Evolutionary conservation across 2,329 filamentous ascomycete genomes (phyloP).

Genomic region (Trichophyton verrucosum): DNA sequence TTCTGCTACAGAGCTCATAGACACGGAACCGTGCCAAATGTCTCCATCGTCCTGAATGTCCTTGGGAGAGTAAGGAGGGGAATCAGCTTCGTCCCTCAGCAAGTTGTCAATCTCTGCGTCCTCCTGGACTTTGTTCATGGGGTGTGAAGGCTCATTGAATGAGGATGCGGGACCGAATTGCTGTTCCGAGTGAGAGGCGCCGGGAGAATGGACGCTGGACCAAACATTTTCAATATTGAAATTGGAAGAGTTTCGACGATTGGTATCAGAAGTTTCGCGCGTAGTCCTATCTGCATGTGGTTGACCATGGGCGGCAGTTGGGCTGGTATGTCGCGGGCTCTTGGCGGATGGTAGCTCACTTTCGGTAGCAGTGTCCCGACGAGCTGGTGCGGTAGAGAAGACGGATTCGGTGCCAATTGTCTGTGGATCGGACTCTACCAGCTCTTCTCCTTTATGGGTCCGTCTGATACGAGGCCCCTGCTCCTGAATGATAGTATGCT

Average conservation of each 20-base stretch:
- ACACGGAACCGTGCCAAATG: constrained; percentile 64
- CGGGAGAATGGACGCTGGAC: constrained; percentile 66
- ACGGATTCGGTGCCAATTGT: constrained; percentile 35
- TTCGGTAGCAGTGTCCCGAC: constrained; percentile 28
- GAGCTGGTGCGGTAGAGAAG: constrained; percentile 35
- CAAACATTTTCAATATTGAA: constrained; percentile 85
- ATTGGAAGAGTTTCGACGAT: constrained; percentile 43
- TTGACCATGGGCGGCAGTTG: neutral
- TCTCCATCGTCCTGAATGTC: constrained; percentile 59
- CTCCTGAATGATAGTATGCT: constrained; percentile 66
- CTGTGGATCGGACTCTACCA: constrained; percentile 62
- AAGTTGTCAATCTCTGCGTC: constrained; percentile 86
- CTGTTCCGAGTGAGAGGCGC: constrained; percentile 32
- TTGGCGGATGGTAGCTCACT: constrained; percentile 10
- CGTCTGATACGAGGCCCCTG: constrained; percentile 67
- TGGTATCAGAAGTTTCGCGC: constrained; percentile 26
- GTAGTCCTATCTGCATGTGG: constrained; percentile 18
- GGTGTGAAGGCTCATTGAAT: constrained; percentile 14
- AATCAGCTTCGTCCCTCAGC: constrained; percentile 65
- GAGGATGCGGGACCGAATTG: constrained; percentile 27
- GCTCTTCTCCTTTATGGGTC: constrained; percentile 90
- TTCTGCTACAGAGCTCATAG: constrained; percentile 65
- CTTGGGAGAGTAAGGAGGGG: constrained; percentile 70
- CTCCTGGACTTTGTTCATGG: constrained; percentile 42
- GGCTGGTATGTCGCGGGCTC: constrained; percentile 13